A percentile compares a stretch with the other conserved stretches of the same genome.
These are phyloP conservation scores for Cercospora nicotianae DNA, from an alignment of 2,329 filamentous ascomycete genomes.

Conservation along the genomic window DNA sequence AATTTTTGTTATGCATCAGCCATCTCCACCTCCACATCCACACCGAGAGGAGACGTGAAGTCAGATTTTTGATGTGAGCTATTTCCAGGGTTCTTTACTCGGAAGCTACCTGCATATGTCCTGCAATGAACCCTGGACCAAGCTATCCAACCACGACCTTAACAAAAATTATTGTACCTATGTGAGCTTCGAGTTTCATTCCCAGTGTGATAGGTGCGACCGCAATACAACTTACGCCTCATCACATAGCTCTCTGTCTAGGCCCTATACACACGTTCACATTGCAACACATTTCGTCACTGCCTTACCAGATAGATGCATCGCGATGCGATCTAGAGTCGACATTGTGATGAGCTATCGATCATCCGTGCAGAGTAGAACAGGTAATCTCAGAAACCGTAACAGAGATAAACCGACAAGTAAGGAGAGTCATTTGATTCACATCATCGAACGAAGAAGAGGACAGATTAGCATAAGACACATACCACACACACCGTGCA, in stretches of 20 bases:
- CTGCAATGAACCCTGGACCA: background rate
- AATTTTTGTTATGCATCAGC: background rate
- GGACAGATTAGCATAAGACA: background rate
- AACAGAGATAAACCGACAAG: background rate
- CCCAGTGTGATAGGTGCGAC: background rate
- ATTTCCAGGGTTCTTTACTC: conserved; percentile 5
- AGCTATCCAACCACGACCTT: conserved; percentile 2
- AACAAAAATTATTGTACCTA: background rate
- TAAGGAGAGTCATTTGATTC: background rate
- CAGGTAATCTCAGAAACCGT: no score
- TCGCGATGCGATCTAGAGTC: background rate
- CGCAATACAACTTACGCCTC: background rate
- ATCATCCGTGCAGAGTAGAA: background rate
- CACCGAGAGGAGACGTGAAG: background rate
- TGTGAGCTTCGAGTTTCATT: background rate
- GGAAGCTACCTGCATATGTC: background rate
- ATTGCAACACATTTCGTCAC: background rate
- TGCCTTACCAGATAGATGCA: background rate
- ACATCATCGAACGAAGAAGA: background rate
- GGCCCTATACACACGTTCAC: background rate
- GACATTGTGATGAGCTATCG: background rate
- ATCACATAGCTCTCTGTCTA: background rate
- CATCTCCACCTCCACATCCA: background rate
- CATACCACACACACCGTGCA: background rate
- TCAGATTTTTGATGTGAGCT: background rate